Conservation (phyloP, 139 green algal species). For the Medakamo hakoo region DNA sequence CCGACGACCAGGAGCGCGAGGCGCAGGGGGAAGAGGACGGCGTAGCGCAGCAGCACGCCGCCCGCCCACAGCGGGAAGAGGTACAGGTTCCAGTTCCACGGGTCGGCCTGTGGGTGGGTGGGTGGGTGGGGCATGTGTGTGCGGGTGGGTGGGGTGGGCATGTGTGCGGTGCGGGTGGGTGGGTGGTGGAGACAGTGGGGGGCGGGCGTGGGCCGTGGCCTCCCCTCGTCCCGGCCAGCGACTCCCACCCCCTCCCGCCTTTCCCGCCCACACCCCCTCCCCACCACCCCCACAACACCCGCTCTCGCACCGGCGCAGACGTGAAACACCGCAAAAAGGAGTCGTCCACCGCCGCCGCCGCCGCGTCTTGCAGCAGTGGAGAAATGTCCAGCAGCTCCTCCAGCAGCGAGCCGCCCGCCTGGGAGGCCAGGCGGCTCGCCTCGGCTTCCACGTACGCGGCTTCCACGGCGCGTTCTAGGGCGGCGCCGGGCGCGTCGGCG, state of each 20-base stretch:
- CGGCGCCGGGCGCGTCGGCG: not conserved
- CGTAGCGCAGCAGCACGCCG: conserved; percentile 53
- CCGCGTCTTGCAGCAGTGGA: conserved; percentile 61
- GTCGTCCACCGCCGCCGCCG: conserved; percentile 79
- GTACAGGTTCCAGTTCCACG: conserved; percentile 99
- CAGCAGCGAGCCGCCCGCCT: conserved; percentile 7
- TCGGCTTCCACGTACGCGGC: conserved; percentile 13
- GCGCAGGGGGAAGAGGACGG: conserved; percentile 63
- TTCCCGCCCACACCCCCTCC: not conserved
- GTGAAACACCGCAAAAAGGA: conserved; percentile 91
- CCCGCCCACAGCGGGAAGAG: conserved; percentile 75
- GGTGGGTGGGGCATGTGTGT: conserved; percentile 11
- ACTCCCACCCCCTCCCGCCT: not conserved
- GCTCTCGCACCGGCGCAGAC: no score
- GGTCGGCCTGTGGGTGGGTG: conserved; percentile 37
- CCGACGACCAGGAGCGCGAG: conserved; percentile 48
- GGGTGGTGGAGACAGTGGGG: no score
- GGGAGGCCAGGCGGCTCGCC: not conserved
- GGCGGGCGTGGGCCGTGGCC: no score
- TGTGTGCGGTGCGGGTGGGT: not conserved
- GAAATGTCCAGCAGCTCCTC: conserved; percentile 66
- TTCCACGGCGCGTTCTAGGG: conserved; percentile 4
- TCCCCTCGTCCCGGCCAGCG: no score
- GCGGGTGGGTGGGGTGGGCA: not conserved
- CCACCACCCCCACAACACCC: not conserved